Base-by-base conservation (phyloP, 2,329 filamentous ascomycete species). In the Cadophora gregata region DNA sequence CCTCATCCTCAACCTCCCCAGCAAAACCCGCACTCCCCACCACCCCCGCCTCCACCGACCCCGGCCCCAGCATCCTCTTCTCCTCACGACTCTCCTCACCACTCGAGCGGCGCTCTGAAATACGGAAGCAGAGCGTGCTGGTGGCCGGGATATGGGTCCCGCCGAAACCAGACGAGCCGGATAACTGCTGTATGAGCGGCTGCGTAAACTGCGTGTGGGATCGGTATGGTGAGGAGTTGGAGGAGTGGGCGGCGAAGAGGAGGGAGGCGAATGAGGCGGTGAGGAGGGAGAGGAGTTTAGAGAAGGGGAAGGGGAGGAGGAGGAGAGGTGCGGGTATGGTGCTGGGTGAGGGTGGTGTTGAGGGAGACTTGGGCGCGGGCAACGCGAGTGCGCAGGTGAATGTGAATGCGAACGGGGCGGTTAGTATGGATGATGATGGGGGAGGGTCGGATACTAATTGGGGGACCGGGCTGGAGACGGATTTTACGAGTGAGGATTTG, bases 131-230 rank as follows among this genome's bases (percentile, higher is more conserved):
- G 68, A 88, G 88, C 59, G 86, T 82, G 9, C 82, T 88, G 67
- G 83, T 97, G 64, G 93, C 92, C 0, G 95, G 94, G 3, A 86
- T 98, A 0, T 80, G 88, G 21, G 90, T 98, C 4, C 96, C 96
- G 1, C 94, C 93, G 0, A 86, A 87, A 58, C 96, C 96, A 0
- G 85, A 88, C 58, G 95, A 99, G 79, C 96, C 96, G 3, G 96
- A 98, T 75, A 97, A 99, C 77, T 99, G 96, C 84, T 99, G 96
- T 80, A 99, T 99, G 96, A 96, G 92, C 76, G 96, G 96, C 3
- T 99, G 96, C 77, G 95, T 97, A 59, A 94, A 98, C 78, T 99
- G 96, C 78, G 96, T 98, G 2, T 98, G 94, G 94, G 94, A 97
- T 74, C 84, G 88, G 62, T 98, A 90, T 79, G 86, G 94, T 9